Conservation (phyloP, 148 eudicot genomes). For the Cornus florida region DNA sequence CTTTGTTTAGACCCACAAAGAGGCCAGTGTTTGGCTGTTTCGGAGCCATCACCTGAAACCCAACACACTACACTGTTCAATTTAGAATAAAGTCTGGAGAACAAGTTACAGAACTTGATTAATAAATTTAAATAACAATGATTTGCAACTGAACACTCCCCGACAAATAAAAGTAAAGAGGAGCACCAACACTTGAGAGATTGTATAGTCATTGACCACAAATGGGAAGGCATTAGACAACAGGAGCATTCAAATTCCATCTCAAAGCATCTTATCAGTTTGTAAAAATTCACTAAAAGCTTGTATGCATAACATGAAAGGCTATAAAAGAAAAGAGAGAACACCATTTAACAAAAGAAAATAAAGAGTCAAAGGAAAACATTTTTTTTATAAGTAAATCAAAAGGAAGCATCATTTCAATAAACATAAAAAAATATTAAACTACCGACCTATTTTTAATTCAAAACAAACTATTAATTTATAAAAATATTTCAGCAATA, state of each 20-base stretch:
- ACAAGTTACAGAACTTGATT: background rate
- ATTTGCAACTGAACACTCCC: background rate
- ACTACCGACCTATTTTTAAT: background rate
- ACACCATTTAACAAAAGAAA: background rate
- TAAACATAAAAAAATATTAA: no score
- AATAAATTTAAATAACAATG: background rate
- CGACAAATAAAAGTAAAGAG: background rate
- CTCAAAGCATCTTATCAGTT: background rate
- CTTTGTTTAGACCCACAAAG: background rate
- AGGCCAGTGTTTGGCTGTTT: background rate
- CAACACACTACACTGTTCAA: background rate
- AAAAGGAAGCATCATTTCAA: no score
- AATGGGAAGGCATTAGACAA: background rate
- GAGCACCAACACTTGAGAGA: background rate
- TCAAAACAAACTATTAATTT: background rate
- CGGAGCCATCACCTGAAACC: constrained; percentile 3
- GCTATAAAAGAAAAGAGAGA: background rate
- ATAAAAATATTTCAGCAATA: no score
- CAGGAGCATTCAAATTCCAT: background rate
- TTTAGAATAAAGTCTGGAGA: background rate
- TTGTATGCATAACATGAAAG: no score
- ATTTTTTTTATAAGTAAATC: no score
- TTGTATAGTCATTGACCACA: background rate
- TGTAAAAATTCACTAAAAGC: no score
- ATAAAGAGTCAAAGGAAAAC: no score